Base-by-base conservation (phyloP, 331 rosid genomes). In the Pyrus hybrid region DNA sequence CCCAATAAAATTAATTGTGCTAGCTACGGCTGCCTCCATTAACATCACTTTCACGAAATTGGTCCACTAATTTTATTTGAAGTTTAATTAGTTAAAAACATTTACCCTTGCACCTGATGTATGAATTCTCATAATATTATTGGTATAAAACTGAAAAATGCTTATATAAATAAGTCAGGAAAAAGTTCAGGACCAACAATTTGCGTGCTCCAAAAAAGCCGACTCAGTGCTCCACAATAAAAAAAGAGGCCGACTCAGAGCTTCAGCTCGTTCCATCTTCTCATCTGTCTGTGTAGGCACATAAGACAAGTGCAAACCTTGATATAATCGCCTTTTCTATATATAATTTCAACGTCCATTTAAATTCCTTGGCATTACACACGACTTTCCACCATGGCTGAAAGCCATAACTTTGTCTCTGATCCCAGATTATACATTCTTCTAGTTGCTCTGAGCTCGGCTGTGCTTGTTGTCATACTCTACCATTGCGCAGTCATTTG, bases 401-500 rank as follows among this genome's bases (percentile, higher is more conserved):
- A 37, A 25, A 16, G 45, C 29, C 0, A 60, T 22, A 12, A 4
- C 26, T 0, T 68, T 32, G 3, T 37, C 3, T 20, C 32, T 6
- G 47, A 61, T 74, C 64, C 43, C 37, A 76, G 21, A 71, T 11
- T 76, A 8, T 14, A 58, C 47, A 25, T 77, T 20, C 43, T 79
- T 33, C 78, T 76, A 12, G 21, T 73, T 9, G 78, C 72, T 7
- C 21, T 76, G 29, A 77, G 85, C 51, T 69, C 79, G 12, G 71
- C 79, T 16, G 67, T 73, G 43, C 25, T 77, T n/a, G 69, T 80
- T 60, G 63, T 77, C 71, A 63, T 73, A 6, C 32, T 79, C 69
- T 79, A 79, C 76, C 82, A 79, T 51, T 73, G 76, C 76, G 10
- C 80, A 30, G 51, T 33, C 53, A 65, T 79, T 14, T 82, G 82